phyloP scores from a whole-genome alignment of 2,329 filamentous ascomycete genomes.

The Diaporthe sp. region DNA sequence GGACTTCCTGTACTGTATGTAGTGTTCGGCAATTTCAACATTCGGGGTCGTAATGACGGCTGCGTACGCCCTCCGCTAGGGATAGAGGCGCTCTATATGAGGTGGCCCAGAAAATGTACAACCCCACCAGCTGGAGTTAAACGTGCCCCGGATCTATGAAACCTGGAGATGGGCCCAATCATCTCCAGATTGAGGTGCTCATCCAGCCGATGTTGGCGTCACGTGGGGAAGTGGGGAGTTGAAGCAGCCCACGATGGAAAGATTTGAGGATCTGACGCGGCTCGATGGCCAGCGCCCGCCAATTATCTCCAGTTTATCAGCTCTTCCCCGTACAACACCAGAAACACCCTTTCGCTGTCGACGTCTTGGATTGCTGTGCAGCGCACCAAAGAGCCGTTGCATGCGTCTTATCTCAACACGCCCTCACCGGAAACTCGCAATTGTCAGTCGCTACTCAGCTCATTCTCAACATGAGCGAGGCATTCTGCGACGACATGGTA shows the following conservation, averaged over 20 bases:
- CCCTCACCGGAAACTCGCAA: neutral
- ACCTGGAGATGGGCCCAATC: conserved; percentile 29
- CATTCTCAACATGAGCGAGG: conserved; percentile 18
- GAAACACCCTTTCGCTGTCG: neutral
- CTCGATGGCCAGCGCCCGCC: conserved; percentile 14
- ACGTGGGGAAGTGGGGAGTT: conserved; percentile 35
- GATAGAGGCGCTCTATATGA: neutral
- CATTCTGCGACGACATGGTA: conserved; percentile 33
- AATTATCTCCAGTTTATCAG: conserved; percentile 7
- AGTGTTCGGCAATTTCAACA: conserved; percentile 10
- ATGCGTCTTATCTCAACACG: conserved; percentile 19
- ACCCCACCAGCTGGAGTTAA: neutral
- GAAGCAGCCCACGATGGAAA: conserved; percentile 33
- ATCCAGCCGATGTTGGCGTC: neutral
- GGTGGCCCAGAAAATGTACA: neutral
- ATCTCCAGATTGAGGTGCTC: conserved; percentile 18
- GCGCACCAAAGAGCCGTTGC: conserved; percentile 1
- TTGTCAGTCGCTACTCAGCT: conserved; percentile 3
- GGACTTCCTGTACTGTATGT: neutral
- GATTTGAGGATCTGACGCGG: conserved; percentile 15
- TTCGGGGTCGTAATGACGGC: neutral
- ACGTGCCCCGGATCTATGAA: conserved; percentile 10
- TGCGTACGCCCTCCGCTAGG: neutral
- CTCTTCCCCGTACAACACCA: neutral
- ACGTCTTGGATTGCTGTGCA: neutral